Evolutionary conservation across 2,329 filamentous ascomycete genomes (phyloP).

Genomic region (Alternaria solani): DNA sequence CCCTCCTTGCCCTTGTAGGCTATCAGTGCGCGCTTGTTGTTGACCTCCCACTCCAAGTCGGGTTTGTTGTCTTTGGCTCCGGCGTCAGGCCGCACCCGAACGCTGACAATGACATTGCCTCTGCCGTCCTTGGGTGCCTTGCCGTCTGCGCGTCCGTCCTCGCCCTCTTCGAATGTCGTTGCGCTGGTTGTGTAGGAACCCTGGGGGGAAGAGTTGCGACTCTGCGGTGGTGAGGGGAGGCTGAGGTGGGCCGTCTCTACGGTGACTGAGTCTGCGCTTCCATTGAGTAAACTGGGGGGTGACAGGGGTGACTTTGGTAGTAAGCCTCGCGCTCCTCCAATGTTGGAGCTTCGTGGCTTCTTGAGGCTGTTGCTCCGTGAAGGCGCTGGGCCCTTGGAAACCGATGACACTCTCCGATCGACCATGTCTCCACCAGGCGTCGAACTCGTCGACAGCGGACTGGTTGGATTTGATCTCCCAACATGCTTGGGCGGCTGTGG

Average conservation of each 20-base stretch:
- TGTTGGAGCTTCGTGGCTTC: slow-evolving; percentile 58
- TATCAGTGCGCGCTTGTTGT: slow-evolving; percentile 81
- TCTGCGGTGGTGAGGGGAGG: slow-evolving; percentile 83
- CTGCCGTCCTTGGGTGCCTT: slow-evolving; percentile 72
- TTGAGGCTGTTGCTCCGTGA: slow-evolving; percentile 49
- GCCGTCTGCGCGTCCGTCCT: slow-evolving; percentile 62
- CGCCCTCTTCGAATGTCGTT: slow-evolving; percentile 85
- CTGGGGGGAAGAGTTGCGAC: slow-evolving; percentile 88
- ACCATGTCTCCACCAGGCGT: slow-evolving; percentile 45
- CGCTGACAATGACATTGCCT: slow-evolving; percentile 95
- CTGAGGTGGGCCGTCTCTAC: slow-evolving; percentile 73
- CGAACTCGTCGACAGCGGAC: slow-evolving; percentile 60
- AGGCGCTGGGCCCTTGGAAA: slow-evolving; percentile 37
- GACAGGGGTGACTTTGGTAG: slow-evolving; percentile 54
- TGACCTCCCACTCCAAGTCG: slow-evolving; percentile 91
- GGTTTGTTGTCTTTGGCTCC: slow-evolving; percentile 68
- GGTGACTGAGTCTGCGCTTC: slow-evolving; percentile 78
- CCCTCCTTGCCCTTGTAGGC: slow-evolving; percentile 89
- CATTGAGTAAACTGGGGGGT: slow-evolving; percentile 79
- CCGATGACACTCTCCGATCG: slow-evolving; percentile 41
- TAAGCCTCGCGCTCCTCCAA: slow-evolving; percentile 41
- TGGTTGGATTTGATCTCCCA: slow-evolving; percentile 60
- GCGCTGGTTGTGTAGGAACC: slow-evolving; percentile 89
- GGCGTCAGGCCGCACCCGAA: slow-evolving; percentile 87
- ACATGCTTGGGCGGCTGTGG: slow-evolving; percentile 83